Conservation (phyloP, 2,329 filamentous ascomycete species). For the Exophiala dermatitidis region DNA sequence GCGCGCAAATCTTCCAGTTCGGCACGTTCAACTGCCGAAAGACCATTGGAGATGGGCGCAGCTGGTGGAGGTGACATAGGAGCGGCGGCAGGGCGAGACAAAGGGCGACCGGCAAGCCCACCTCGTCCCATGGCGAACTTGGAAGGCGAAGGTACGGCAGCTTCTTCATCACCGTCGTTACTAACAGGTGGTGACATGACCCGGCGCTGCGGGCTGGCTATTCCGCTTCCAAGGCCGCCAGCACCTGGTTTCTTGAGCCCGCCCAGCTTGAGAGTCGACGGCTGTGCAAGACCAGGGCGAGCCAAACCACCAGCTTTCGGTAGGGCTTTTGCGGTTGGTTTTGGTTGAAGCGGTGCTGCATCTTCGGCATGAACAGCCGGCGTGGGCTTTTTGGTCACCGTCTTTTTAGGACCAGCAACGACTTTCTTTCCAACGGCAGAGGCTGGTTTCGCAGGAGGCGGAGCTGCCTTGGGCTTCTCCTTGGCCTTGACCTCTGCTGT, state of each 20-base stretch:
- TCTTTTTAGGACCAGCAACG: conserved; percentile 47
- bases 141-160: conserved; percentile 42
- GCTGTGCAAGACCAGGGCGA: conserved; percentile 38
- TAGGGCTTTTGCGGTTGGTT: conserved; percentile 35
- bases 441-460: conserved; percentile 52
- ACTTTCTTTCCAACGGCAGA: conserved; percentile 48
- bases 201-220: conserved; percentile 38
- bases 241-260: conserved; percentile 37
- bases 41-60: conserved; percentile 54
- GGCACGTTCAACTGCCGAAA: conserved; percentile 76
- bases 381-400: conserved; percentile 43
- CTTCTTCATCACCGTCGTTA: conserved; percentile 38
- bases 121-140: conserved; percentile 62
- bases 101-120: conserved; percentile 76
- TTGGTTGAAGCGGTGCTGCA: conserved; percentile 43
- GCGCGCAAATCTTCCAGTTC: conserved; percentile 82
- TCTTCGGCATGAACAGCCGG: conserved; percentile 52
- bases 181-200: conserved; percentile 39
- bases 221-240: conserved; percentile 19
- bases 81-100: conserved; percentile 63
- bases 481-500: conserved; percentile 78
- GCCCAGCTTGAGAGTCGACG: conserved; percentile 37
- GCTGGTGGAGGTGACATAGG: conserved; percentile 47
- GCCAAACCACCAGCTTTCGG: conserved; percentile 41
- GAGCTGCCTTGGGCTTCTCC: conserved; percentile 76